Conservation (phyloP, 2,329 filamentous ascomycete genomes). For the Colletotrichum tropicale region DNA sequence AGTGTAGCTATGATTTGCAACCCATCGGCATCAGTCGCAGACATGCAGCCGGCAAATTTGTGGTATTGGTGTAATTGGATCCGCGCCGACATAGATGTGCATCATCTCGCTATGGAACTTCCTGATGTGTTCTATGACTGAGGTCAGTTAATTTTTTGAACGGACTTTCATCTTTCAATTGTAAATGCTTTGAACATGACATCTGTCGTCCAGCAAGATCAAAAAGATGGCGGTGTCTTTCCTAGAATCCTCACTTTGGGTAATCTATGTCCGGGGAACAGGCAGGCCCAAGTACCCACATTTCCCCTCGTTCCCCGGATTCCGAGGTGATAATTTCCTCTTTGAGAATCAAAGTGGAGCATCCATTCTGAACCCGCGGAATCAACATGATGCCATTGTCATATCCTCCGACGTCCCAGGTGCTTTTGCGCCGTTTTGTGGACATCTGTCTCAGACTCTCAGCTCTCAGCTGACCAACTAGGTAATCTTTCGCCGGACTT, state of each 20-base stretch:
- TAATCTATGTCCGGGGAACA: not conserved
- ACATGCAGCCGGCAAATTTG: not conserved
- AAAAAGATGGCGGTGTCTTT: not conserved
- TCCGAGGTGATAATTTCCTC: not conserved
- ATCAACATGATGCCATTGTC: slow-evolving; percentile 7
- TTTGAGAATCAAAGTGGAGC: not conserved
- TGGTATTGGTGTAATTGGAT: not conserved
- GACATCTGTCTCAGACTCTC: not conserved
- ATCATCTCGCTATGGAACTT: not conserved
- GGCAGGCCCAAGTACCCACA: not conserved
- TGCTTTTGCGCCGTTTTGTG: not conserved
- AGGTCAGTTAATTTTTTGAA: not conserved
- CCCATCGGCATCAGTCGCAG: not conserved
- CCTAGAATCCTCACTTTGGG: not conserved
- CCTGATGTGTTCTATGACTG: not conserved
- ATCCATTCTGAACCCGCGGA: not conserved
- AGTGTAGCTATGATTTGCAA: not conserved
- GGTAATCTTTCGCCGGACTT: not conserved
- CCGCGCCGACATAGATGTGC: not conserved
- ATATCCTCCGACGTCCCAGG: not conserved
- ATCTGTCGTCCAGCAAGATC: not conserved
- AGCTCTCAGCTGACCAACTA: not conserved
- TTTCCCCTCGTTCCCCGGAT: not conserved
- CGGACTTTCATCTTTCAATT: not conserved
- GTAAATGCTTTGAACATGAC: not conserved